Percentiles rank a stretch among this genome's conserved stretches.
phyloP scores from a whole-genome alignment of 1,284 basidiomycete species.

The Sanghuangporus sanghuang region DNA sequence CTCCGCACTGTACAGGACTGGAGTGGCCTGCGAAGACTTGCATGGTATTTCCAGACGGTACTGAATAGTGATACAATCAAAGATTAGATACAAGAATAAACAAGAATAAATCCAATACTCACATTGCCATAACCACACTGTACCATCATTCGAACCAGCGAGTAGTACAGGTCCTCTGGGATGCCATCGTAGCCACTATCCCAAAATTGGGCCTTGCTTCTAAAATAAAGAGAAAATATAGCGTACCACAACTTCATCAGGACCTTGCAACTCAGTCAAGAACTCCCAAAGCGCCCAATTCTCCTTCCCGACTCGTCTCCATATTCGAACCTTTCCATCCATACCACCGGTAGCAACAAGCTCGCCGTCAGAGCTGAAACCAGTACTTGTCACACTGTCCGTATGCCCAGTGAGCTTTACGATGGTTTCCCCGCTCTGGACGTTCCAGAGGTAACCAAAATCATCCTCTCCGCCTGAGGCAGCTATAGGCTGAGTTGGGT shows the following conservation, averaged over 20 bases:
- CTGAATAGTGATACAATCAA: conserved; percentile 37
- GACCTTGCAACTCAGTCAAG: conserved; percentile 86
- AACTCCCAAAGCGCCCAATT: conserved; percentile 87
- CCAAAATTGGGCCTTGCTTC: not conserved
- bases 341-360: conserved; percentile 94
- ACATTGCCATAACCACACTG: conserved; percentile 99
- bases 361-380: conserved; percentile 86
- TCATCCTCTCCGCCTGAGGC: conserved; percentile 96
- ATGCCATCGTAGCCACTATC: conserved; percentile 93
- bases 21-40: conserved; percentile 94
- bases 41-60: conserved; percentile 92
- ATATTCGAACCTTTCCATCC: conserved; percentile 92
- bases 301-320: conserved; percentile 75
- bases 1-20: conserved; percentile 79
- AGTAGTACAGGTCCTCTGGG: conserved; percentile 88
- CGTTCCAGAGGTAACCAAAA: conserved; percentile 90
- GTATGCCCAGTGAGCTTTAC: conserved; percentile 87
- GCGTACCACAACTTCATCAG: conserved; percentile 89
- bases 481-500: conserved; percentile 83
- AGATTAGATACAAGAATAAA: conserved; percentile 4
- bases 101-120: conserved; percentile 24
- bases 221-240: conserved; percentile 15
- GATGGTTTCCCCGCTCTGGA: conserved; percentile 76
- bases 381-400: conserved; percentile 82
- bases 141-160: conserved; percentile 90